Percentiles rank a stretch among this genome's conserved stretches.
These are phyloP conservation scores for Fraxinus sp. DNA, from an alignment of 305 asterid species.

Conservation along the genomic window DNA sequence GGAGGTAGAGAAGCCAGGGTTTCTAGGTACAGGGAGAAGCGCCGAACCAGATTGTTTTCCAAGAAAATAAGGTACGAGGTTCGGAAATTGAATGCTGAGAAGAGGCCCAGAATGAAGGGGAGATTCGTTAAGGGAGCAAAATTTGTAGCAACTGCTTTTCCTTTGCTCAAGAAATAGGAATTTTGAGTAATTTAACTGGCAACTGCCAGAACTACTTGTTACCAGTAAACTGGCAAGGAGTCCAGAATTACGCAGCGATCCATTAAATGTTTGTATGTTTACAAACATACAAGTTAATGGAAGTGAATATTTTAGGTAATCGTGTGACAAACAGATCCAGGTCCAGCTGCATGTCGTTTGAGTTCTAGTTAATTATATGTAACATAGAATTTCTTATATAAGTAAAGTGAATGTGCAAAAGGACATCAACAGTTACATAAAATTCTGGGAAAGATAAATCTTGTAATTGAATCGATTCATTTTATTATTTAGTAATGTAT, in stretches of 20 bases:
- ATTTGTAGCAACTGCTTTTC: conserved; percentile 36
- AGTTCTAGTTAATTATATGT: no score
- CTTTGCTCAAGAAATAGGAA: conserved; percentile 34
- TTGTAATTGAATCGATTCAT: no score
- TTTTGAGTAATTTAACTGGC: conserved; percentile 14
- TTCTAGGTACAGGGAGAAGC: conserved; percentile 73
- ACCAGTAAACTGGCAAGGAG: not conserved
- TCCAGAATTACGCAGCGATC: not conserved
- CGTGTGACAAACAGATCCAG: not conserved
- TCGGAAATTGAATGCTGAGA: conserved; percentile 82
- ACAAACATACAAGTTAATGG: not conserved
- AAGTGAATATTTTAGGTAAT: not conserved
- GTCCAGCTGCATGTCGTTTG: no score
- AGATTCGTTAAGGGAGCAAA: conserved; percentile 77
- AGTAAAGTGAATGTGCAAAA: no score
- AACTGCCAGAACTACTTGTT: conserved; percentile 1
- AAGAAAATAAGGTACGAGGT: conserved; percentile 91
- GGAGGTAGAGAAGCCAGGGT: conserved; percentile 80
- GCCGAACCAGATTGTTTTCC: conserved; percentile 73
- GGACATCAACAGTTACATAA: no score
- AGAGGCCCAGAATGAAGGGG: conserved; percentile 91
- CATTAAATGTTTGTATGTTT: not conserved
- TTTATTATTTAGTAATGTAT: no score
- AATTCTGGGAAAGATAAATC: no score
- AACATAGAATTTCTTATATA: no score